Percentiles rank a stretch among this genome's conserved stretches.
phyloP scores from a whole-genome alignment of 139 green algal genomes.

The Pseudopediastrum boryanum region DNA sequence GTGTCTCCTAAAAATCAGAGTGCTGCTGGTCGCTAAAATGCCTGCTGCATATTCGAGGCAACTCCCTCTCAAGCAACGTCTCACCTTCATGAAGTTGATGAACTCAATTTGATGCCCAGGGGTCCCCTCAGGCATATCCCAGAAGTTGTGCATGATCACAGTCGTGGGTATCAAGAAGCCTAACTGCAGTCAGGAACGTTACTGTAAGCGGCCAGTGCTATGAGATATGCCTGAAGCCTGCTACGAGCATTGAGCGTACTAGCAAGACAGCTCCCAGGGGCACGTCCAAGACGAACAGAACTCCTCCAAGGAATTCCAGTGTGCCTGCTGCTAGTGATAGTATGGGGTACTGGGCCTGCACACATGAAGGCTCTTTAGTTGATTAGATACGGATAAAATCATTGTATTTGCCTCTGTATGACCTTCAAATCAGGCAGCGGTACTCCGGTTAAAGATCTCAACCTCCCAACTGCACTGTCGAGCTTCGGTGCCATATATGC shows the following conservation, averaged over 20 bases:
- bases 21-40: no score
- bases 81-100: conserved; percentile 47
- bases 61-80: no score
- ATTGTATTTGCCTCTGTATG: no score
- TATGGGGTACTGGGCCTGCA: conserved; percentile 36
- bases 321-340: conserved; percentile 15
- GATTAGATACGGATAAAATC: background rate
- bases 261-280: conserved; percentile 38
- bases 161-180: conserved; percentile 23
- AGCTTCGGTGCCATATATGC: conserved; percentile 35
- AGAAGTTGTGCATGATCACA: conserved; percentile 49
- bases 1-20: no score
- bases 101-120: conserved; percentile 32
- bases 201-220: background rate
- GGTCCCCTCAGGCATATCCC: conserved; percentile 24
- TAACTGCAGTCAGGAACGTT: conserved; percentile 27
- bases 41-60: no score
- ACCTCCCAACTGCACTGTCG: background rate
- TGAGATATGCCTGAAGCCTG: background rate
- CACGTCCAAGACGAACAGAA: conserved; percentile 46
- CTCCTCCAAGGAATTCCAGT: conserved; percentile 41
- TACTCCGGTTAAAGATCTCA: conserved; percentile 9
- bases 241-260: no score
- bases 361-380: background rate
- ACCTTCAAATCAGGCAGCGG: no score